Conservation (phyloP, 2,329 filamentous ascomycete genomes). For the Microdochium nivale region DNA sequence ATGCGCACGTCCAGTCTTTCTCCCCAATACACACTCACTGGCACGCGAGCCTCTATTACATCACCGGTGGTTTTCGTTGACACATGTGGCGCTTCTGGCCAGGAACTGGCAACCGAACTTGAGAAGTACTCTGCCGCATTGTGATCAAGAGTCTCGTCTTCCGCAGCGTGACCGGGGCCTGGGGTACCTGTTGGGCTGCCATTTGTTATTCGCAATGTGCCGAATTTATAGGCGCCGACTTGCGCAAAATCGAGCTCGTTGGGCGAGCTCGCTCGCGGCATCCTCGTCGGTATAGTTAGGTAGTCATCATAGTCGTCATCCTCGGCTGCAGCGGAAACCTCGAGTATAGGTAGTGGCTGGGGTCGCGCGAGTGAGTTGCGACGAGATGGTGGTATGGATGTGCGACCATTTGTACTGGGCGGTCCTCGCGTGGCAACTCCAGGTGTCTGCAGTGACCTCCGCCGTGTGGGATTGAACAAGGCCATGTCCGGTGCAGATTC, state of each 20-base stretch:
- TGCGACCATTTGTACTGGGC: background rate
- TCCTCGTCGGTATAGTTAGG: constrained; percentile 12
- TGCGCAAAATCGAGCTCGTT: constrained; percentile 50
- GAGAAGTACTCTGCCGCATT: background rate
- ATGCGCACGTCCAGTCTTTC: background rate
- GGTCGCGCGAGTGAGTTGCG: background rate
- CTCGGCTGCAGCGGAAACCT: constrained; percentile 2
- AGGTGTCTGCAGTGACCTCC: background rate
- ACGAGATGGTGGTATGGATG: background rate
- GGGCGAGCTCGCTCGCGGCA: constrained; percentile 35
- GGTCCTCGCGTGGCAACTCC: background rate
- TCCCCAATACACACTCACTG: background rate
- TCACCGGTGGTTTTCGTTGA: background rate
- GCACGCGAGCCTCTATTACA: constrained; percentile 7
- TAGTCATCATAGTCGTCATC: constrained; percentile 11
- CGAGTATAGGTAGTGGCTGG: background rate
- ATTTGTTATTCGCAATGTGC: constrained; percentile 54
- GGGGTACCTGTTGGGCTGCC: constrained; percentile 44
- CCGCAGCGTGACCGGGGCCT: background rate
- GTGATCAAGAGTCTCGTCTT: too few relatives aligned
- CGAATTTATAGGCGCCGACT: constrained; percentile 53
- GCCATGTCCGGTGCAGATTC: background rate
- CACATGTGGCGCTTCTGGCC: background rate
- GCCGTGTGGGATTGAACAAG: background rate
- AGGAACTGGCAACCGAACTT: background rate